Conservation (phyloP, 2,329 filamentous ascomycete species). For the Parastagonospora avenae region DNA sequence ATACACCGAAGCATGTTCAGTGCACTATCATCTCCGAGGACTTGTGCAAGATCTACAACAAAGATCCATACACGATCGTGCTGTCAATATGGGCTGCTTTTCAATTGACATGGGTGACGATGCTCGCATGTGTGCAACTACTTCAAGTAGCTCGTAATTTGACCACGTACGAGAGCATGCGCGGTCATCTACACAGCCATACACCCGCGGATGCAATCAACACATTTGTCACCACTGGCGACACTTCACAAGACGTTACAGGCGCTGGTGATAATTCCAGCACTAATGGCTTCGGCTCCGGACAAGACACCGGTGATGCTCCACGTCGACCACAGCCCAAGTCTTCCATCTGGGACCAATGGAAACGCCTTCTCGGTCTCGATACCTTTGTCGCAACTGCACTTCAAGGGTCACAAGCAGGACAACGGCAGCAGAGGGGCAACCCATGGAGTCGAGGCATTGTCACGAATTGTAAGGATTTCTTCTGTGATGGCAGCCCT, state of each 20-base stretch:
- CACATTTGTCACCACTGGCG: constrained; percentile 75
- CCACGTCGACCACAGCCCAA: constrained; percentile 55
- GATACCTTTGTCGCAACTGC: constrained; percentile 95
- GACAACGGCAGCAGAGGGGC: constrained; percentile 54
- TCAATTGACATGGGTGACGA: constrained; percentile 94
- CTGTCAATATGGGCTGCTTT: constrained; percentile 78
- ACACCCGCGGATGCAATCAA: constrained; percentile 66
- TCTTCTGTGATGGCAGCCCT: constrained; percentile 90
- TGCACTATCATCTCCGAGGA: constrained; percentile 79
- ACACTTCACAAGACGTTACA: constrained; percentile 63
- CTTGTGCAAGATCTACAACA: constrained; percentile 77
- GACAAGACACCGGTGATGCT: constrained; percentile 57
- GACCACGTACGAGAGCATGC: constrained; percentile 98
- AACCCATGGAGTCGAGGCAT: constrained; percentile 89
- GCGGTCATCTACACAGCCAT: constrained; percentile 68
- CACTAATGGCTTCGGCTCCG: constrained; percentile 65
- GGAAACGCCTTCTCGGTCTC: constrained; percentile 84
- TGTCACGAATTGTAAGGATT: constrained; percentile 90
- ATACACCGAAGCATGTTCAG: constrained; percentile 52
- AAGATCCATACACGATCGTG: constrained; percentile 83
- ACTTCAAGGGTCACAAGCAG: constrained; percentile 67
- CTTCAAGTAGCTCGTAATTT: constrained; percentile 89
- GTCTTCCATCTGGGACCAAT: constrained; percentile 74
- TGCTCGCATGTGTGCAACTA: constrained; percentile 93
- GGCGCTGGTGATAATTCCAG: constrained; percentile 31